Evolutionary conservation across 306 rosid genomes (phyloP), one percentile per base, ranked within the genome.

Genomic region (Begonia masoniana): DNA sequence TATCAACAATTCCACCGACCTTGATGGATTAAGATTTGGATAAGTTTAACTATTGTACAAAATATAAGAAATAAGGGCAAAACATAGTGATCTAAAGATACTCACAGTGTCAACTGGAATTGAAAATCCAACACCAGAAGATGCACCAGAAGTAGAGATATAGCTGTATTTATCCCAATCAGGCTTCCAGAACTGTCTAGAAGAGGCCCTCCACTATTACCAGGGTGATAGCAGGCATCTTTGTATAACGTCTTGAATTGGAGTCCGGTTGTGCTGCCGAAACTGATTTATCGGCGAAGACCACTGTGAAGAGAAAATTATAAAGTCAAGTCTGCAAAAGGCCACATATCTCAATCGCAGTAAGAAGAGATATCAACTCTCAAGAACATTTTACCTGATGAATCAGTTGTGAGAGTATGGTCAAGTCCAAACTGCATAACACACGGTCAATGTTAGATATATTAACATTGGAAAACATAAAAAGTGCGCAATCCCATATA

Each of bases 141-240:
- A 92, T 23, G 94, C 96, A 60, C 99, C 99, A 0, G 96, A 86
- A 13, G 99, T 96, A 17, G 99, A 92, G 71, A 92, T 73, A 92
- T 86, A 8, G 99, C 99, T 12, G 96, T 92, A 63, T 92, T 92
- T 65, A 92, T 86, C 51, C 99, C 99, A 7, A 92, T 92, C 61
- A 92, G 96, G 66, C 63, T 92, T 53, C 96, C 99, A 3, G 99
- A 58, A 76, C 99, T 92, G 72, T 92, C 99, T 41, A 92, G 80
- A 61, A 92, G 99, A 48, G 99, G 99, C 12, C 99, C 99, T 52
- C 99, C 99, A 62, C 99, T 92, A 62, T 92, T 92, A 19, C 99
- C 99, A 3, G 99, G 99, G 68, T 92, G 70, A 92, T 92, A 49
- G 99, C 99, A 68, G n/a, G 99, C 99, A 79, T 86, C 99, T 92